Evolutionary conservation across 2,329 filamentous ascomycete genomes (phyloP), one percentile per base, ranked within the genome.

Genomic region (Eutypella sp.): DNA sequence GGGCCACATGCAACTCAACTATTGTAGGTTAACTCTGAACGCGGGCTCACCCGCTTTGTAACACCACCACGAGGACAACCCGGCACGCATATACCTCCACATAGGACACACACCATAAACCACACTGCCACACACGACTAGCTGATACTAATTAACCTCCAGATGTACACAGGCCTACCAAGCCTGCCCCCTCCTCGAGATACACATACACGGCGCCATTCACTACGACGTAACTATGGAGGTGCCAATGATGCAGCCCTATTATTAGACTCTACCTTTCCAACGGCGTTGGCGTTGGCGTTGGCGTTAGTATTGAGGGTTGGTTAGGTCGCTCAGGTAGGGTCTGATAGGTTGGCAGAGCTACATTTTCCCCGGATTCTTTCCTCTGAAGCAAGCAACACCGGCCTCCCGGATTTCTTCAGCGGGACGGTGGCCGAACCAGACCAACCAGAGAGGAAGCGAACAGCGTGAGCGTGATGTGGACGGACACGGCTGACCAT

Each of bases 341-440:
- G 19, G 36, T 22, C 15, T 11, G 18, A 13, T 24, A 39, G 18
- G 20, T 39, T 15, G 5, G 2, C 19, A n/a, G 23, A 13, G 36
- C n/a, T 24, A 18, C 36, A 20, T 22, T 22, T 39, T 39, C 36
- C 36, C 36, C 36, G 13, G 36, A 39, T 39, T 39, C 18, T 19
- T 22, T 19, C 18, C 5, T 39, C 19, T 16, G 6, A 34, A n/a
- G n/a, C n/a, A n/a, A n/a, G 16, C 29, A 33, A 29, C 15, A 29
- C 29, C 8, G 41, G 29, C 31, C 40, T 45, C 10, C 38, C 37
- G 23, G 44, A 47, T 31, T 41, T 48, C 16, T 44, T 47, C 37
- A 42, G 36, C 41, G 37, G 40, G 44, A 41, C 33, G 13, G 29
- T 36, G 10, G 41, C 19, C 29, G 16, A n/a, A n/a, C n/a, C n/a